Percentiles rank a stretch among this genome's conserved stretches.
These are phyloP conservation scores for Hemisphaericaspora lyxosophila DNA, from an alignment of 1,139 yeast genomes.

Conservation along the genomic window DNA sequence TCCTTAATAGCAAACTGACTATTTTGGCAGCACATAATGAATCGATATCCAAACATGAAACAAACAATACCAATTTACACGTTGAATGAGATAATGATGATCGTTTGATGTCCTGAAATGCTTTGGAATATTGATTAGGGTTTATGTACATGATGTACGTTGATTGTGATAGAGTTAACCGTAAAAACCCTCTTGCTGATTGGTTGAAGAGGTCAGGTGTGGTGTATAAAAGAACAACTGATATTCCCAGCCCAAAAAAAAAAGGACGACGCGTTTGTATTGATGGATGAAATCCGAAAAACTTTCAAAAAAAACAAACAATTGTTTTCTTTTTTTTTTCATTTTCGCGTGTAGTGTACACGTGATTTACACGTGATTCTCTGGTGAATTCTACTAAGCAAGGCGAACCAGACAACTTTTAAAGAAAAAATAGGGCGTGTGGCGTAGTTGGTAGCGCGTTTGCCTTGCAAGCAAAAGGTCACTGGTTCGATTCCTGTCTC, in stretches of 20 bases:
- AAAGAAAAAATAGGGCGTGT: conserved; percentile 47
- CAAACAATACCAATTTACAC: conserved; percentile 84
- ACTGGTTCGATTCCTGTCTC: conserved; percentile 16
- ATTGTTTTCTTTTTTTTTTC: too few relatives aligned
- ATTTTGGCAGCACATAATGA: conserved; percentile 88
- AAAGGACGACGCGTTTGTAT: too few relatives aligned
- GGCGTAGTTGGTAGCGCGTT: conserved; percentile 75
- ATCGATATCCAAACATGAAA: conserved; percentile 88
- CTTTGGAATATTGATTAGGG: conserved; percentile 58
- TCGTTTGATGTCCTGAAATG: conserved; percentile 59
- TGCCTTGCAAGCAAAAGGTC: conserved; percentile 69
- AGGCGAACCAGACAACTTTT: too few relatives aligned
- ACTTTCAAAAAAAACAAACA: too few relatives aligned
- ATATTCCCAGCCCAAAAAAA: too few relatives aligned
- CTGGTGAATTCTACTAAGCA: too few relatives aligned
- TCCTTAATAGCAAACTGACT: conserved; percentile 66
- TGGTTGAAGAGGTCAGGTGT: too few relatives aligned
- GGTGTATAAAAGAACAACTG: too few relatives aligned
- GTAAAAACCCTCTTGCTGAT: too few relatives aligned
- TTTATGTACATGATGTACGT: conserved; percentile 54
- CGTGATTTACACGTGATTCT: too few relatives aligned
- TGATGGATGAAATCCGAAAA: too few relatives aligned
- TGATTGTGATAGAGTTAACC: too few relatives aligned
- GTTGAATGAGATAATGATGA: conserved; percentile 82
- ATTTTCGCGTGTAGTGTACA: not conserved